Conservation (phyloP, 2,329 filamentous ascomycete species). For the Graphiopsis chlorocephala region DNA sequence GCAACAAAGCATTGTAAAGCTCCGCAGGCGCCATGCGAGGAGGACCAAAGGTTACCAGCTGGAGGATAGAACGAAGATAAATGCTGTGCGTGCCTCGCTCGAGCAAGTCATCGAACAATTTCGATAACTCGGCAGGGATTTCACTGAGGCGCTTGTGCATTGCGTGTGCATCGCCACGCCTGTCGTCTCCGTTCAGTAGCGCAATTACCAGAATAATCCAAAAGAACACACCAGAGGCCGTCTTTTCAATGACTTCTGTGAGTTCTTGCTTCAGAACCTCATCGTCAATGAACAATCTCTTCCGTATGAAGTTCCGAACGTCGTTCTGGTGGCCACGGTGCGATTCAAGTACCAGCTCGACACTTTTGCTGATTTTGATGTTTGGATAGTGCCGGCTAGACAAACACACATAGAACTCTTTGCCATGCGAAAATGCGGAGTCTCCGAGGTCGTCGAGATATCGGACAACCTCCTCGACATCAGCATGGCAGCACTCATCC, state of each 20-base stretch:
- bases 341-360: neutral
- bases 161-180: neutral
- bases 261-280: neutral
- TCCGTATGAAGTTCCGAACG: neutral
- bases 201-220: neutral
- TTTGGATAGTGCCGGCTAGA: neutral
- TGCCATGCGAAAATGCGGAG: rapidly evolving
- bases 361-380: neutral
- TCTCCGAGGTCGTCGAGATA: neutral
- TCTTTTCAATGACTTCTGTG: neutral
- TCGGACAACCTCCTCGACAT: neutral
- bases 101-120: neutral
- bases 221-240: neutral
- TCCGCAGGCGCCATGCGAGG: neutral
- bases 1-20: no score
- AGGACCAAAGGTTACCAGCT: neutral
- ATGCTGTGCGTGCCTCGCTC: neutral
- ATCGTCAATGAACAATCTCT: neutral
- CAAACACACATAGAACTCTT: neutral
- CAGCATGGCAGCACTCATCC: neutral
- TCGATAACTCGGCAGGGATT: neutral
- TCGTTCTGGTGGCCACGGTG: neutral
- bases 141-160: neutral
- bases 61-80: neutral
- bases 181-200: neutral